phyloP scores from a whole-genome alignment of 768 basidiomycete genomes.

The Cystobasidium onofrii region DNA sequence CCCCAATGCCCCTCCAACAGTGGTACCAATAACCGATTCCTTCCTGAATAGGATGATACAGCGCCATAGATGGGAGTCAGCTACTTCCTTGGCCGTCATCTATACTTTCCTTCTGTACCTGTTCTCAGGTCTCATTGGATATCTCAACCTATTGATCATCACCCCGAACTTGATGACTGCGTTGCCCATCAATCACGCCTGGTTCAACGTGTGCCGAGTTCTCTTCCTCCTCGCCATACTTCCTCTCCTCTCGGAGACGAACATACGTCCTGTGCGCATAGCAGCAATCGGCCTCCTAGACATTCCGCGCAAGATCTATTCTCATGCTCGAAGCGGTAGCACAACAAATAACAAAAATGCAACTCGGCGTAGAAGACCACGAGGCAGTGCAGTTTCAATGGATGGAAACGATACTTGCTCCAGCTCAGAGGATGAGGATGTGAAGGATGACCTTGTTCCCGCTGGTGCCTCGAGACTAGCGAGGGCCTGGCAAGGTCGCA shows the following conservation, averaged over 20 bases:
- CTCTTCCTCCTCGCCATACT: constrained; percentile 34
- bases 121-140: constrained; percentile 38
- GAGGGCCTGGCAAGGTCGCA: constrained; percentile 1
- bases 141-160: constrained; percentile 26
- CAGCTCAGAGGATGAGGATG: constrained; percentile 4
- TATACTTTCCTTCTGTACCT: constrained; percentile 33
- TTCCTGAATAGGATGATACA: constrained; percentile 18
- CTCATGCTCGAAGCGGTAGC: background rate
- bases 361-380: background rate
- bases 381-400: background rate
- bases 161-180: background rate
- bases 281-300: constrained; percentile 8
- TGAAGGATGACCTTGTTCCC: background rate
- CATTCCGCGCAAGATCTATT: background rate
- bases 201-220: constrained; percentile 30
- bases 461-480: background rate
- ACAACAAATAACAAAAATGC: background rate
- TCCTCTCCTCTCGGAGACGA: background rate
- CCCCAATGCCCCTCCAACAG: background rate
- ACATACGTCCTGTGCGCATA: background rate
- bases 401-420: background rate
- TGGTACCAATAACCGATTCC: background rate
- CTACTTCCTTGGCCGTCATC: constrained; percentile 31
- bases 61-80: constrained; percentile 38
- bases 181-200: constrained; percentile 32